A percentile compares a stretch with the other conserved stretches of the same genome.
Evolutionary conservation across 1,284 basidiomycete species (phyloP).

Genomic region (Cutaneotrichosporon sp.): DNA sequence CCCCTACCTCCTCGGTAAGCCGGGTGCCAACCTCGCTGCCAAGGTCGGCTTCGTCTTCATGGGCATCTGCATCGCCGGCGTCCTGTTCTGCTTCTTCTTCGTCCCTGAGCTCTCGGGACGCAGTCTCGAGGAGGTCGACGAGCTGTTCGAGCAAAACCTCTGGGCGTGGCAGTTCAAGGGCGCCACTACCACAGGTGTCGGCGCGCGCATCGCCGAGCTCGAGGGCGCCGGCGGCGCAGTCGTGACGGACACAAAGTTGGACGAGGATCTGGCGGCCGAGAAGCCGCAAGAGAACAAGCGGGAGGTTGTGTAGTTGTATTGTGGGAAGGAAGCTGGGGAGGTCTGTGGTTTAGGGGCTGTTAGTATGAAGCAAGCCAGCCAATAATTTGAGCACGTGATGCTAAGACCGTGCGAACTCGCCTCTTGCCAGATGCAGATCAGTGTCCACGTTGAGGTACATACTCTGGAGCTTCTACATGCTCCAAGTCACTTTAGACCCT

Average conservation of each 20-base stretch:
- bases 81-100: constrained; percentile 19
- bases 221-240: not conserved
- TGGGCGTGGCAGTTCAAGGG: constrained; percentile 26
- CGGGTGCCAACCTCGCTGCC: constrained; percentile 10
- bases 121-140: constrained; percentile 23
- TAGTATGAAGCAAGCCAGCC: too few relatives aligned
- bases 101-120: constrained; percentile 22
- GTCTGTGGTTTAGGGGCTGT: too few relatives aligned
- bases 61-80: constrained; percentile 10
- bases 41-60: constrained; percentile 17
- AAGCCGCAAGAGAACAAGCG: too few relatives aligned
- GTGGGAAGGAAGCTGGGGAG: too few relatives aligned
- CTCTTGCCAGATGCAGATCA: too few relatives aligned
- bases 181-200: constrained; percentile 12
- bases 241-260: not conserved
- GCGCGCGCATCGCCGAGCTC: constrained; percentile 9
- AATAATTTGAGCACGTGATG: too few relatives aligned
- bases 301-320: not conserved
- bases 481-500: too few relatives aligned
- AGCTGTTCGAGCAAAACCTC: constrained; percentile 21
- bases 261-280: too few relatives aligned
- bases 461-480: not conserved
- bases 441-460: too few relatives aligned
- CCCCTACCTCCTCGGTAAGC: constrained; percentile 18
- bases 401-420: too few relatives aligned